These are phyloP conservation scores for Metschnikowia vanudenii DNA, from an alignment of 805 yeast species.

Conservation along the genomic window DNA sequence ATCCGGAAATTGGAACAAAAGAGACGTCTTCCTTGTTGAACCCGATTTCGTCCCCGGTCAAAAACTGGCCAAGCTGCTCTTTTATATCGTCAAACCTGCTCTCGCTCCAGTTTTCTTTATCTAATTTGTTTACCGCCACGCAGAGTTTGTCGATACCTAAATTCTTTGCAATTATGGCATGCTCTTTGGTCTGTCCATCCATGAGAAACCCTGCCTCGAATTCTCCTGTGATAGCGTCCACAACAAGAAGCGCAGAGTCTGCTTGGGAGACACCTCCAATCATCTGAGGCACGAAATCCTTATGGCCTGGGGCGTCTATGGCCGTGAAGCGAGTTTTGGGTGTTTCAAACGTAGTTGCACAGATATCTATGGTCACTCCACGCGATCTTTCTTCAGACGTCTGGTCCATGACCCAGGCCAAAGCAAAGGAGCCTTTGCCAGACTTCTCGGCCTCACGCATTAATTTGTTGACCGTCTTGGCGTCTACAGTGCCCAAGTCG, in stretches of 20 bases:
- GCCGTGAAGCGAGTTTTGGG: slow-evolving; percentile 55
- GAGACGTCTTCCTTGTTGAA: slow-evolving; percentile 41
- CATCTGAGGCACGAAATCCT: slow-evolving; percentile 82
- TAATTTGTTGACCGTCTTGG: slow-evolving; percentile 59
- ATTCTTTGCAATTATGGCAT: slow-evolving; percentile 63
- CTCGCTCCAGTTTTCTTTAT: slow-evolving; percentile 56
- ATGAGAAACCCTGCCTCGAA: slow-evolving; percentile 67
- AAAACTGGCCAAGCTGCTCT: slow-evolving; percentile 47
- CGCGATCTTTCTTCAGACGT: slow-evolving; percentile 70
- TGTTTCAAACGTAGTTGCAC: slow-evolving; percentile 67
- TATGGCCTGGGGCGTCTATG: slow-evolving; percentile 84
- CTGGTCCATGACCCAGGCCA: slow-evolving; percentile 86
- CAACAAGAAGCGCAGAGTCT: slow-evolving; percentile 68
- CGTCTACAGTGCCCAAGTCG: slow-evolving; percentile 65
- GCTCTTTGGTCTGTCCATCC: slow-evolving; percentile 79
- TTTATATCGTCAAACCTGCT: slow-evolving; percentile 51
- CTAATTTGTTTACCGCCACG: slow-evolving; percentile 71
- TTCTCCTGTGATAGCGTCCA: slow-evolving; percentile 64
- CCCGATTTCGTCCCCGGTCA: slow-evolving; percentile 50
- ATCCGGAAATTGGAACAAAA: slow-evolving; percentile 70
- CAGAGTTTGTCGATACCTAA: slow-evolving; percentile 63
- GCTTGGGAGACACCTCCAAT: slow-evolving; percentile 81
- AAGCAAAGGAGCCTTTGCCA: slow-evolving; percentile 77
- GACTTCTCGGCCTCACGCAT: slow-evolving; percentile 61
- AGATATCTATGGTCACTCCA: slow-evolving; percentile 79